Evolutionary conservation across 2,329 filamentous ascomycete genomes (phyloP), one percentile per base, ranked within the genome.

Genomic region (Hypoxylon sp.): DNA sequence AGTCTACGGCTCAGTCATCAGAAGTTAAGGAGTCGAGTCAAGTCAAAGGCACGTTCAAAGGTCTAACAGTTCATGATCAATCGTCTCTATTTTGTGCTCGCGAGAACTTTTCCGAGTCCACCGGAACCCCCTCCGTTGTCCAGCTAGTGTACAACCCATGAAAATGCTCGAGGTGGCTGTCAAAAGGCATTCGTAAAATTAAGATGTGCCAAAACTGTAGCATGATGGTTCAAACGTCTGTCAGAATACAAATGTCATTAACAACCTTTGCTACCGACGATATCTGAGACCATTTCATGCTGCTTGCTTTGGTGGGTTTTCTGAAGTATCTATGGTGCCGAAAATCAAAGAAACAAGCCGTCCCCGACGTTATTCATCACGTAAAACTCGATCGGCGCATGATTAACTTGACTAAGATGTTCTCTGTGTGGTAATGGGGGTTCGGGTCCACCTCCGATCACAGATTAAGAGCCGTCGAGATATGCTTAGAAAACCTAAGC

Each of bases 141-240:
- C 75, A 75, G 68, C 73, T 77, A 77, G 74, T 77, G 75, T 76
- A 78, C 77, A 78, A 74, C 67, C 71, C 72, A 68, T 74, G 70
- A 75, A 74, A 74, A 74, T 73, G 72, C 73, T 70, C 64, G 70
- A 61, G 74, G 59, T 70, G 70, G 74, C 72, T 72, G 76, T 75
- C 74, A 77, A 74, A 76, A 76, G 75, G 78, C 73, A 74, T 77
- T 77, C 76, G 70, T 76, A 71, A 77, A 75, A 67, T 70, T 66
- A 72, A 59, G 47, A 37, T 59, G 46, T 74, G 37, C 73, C 70
- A 75, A 78, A 74, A 75, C 72, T 73, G 66, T 54, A 63, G 57
- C 67, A 67, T 57, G 22, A 60, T 50, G 64, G 48, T 60, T 47
- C 39, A 69, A 73, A 71, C 58, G 54, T 72, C 63, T 65, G 70